Evolutionary conservation across 768 basidiomycete genomes (phyloP).

Genomic region (Porphyrellus cyaneotinctus): DNA sequence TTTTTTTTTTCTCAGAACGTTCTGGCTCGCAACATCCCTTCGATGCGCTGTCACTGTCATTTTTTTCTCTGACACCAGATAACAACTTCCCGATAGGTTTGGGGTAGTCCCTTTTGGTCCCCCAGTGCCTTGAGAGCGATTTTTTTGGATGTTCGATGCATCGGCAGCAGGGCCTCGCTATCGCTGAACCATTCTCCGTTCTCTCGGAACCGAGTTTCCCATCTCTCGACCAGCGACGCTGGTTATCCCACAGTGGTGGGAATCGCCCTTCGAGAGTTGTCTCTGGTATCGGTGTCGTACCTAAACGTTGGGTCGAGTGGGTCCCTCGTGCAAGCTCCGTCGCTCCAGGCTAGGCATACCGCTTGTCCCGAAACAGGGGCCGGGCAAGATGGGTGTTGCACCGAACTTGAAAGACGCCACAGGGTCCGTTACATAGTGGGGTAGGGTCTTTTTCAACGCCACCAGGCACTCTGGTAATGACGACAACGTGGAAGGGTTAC

Average conservation of each 20-base stretch:
- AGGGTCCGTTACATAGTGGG: conserved; percentile 13
- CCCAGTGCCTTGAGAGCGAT: neutral
- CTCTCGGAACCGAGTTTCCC: conserved; percentile 5
- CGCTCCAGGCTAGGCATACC: neutral
- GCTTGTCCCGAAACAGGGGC: conserved; percentile 11
- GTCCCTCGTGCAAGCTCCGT: neutral
- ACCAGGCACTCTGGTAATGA: conserved; percentile 17
- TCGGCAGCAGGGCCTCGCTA: neutral
- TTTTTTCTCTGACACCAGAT: conserved; percentile 5
- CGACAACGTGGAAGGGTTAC: conserved; percentile 15
- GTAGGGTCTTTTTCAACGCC: conserved; percentile 7
- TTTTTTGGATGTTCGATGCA: neutral
- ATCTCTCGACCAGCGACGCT: neutral
- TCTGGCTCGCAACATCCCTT: neutral
- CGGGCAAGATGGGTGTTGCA: neutral
- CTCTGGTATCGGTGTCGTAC: neutral
- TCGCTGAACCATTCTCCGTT: conserved; percentile 13
- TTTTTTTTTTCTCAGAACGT: conserved; percentile 9
- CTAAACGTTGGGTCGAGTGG: too few relatives aligned
- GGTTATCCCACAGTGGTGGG: conserved; percentile 25
- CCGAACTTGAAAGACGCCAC: conserved; percentile 8
- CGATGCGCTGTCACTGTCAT: conserved; percentile 8
- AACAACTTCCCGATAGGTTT: neutral
- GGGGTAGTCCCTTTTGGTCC: conserved; percentile 11
- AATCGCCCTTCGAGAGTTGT: neutral